Base-by-base conservation (phyloP, 768 basidiomycete species). In the Pleurotus sapidus region DNA sequence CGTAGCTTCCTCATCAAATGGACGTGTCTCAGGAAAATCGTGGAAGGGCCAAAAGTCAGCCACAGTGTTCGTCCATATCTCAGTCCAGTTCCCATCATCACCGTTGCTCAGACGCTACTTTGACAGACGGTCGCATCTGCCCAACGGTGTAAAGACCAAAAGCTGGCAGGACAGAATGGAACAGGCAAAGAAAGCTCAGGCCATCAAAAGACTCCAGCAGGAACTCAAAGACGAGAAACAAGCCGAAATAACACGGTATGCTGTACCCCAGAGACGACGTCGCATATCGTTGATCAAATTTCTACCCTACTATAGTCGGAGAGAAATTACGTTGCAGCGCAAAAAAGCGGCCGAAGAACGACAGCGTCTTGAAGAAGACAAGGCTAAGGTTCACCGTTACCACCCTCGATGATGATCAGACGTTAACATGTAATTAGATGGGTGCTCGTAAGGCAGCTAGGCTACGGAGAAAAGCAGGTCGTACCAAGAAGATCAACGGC, bases 401-500 rank as follows among this genome's bases (percentile, higher is more conserved):
- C 53, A 2, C 46, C n/a, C 53, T 62, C 46, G 49, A 45, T 39
- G 53, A 34, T 14, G 1, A 30, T 47, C 24, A 23, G 46, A 14
- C 27, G 40, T 3, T 37, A 17, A 23, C 39, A 9, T 12, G 43
- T 56, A 38, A 30, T 55, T 30, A 57, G 91, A 89, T 94, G 86
- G 89, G 91, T 57, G 88, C 87, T 46, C 77, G 84, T 56, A 93
- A 87, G 70, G 83, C 90, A 40, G 87, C 88, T 14, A 77, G 91
- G 57, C 73, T 89, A 37, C 82, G 86, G 57, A 83, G 87, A 57
- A 88, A 75, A 71, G 86, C 84, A 48, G 91, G 91, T 42, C 77
- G 89, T 37, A 84, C 83, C 42, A 93, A 91, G 70, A 93, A 91
- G 70, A 81, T 94, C 58, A 88, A 88, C 59, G 88, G 89, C 40